Evolutionary conservation across 495 filamentous ascomycete species (phyloP).

Genomic region (Ascobolus immersus): DNA sequence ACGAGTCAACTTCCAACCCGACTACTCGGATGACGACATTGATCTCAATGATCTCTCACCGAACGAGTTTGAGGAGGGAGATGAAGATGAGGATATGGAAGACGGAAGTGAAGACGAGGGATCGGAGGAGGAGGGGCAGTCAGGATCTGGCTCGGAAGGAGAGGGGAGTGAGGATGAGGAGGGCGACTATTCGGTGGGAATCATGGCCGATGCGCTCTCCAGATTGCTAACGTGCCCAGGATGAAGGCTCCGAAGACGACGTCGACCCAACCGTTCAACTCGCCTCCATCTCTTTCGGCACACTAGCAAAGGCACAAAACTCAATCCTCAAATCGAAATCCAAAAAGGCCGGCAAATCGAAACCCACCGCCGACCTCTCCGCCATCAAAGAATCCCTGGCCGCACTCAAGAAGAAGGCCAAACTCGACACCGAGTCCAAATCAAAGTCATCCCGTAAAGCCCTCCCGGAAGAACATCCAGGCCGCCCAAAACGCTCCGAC

Average conservation of each 20-base stretch:
- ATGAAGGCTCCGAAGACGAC: too few species aligned
- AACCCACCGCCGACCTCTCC: conserved; percentile 15
- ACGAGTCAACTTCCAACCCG: too few species aligned
- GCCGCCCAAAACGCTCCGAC: conserved; percentile 27
- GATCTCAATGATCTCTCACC: too few species aligned
- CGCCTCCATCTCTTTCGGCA: conserved; percentile 53
- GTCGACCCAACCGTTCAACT: conserved; percentile 1
- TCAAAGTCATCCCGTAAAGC: conserved; percentile 17
- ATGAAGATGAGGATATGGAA: too few species aligned
- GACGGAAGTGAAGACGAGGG: too few species aligned
- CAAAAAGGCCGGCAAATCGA: conserved; percentile 6
- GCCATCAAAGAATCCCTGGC: conserved; percentile 18
- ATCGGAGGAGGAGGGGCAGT: too few species aligned
- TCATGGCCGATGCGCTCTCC: too few species aligned
- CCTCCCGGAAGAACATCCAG: conserved; percentile 16
- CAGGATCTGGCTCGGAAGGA: too few species aligned
- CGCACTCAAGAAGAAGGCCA: conserved; percentile 7
- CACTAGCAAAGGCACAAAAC: conserved; percentile 61
- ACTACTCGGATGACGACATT: too few species aligned
- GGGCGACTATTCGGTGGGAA: too few species aligned
- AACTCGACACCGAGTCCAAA: conserved; percentile 5
- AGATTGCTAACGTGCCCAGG: too few species aligned
- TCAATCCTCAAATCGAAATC: conserved; percentile 22
- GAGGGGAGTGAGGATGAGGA: too few species aligned
- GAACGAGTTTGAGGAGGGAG: background rate